Percentiles rank a stretch among this genome's conserved stretches.
phyloP scores from a whole-genome alignment of 495 filamentous ascomycete genomes.

The Aspergillus ostianus region DNA sequence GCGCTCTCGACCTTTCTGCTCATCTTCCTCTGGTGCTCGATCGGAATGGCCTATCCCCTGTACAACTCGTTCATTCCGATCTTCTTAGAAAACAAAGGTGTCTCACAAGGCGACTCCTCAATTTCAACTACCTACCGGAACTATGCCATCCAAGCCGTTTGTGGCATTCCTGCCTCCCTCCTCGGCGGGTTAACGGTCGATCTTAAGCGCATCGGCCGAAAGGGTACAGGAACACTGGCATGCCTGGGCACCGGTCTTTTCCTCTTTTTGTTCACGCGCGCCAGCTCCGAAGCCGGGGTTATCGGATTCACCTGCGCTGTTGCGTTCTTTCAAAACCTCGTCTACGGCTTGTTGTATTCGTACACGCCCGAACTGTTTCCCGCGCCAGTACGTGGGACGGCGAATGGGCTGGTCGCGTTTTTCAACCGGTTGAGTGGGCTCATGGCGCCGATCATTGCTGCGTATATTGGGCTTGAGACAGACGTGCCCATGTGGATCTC shows the following conservation, averaged over 20 bases:
- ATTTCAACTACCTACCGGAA: conserved; percentile 66
- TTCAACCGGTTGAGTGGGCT: too few relatives aligned
- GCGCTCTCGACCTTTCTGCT: conserved; percentile 60
- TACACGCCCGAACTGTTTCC: conserved; percentile 47
- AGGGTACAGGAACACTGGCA: conserved; percentile 66
- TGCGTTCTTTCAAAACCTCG: conserved; percentile 66
- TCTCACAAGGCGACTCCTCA: conserved; percentile 41
- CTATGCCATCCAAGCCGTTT: conserved; percentile 66
- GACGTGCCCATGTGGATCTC: too few relatives aligned
- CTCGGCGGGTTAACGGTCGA: conserved; percentile 65
- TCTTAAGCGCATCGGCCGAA: conserved; percentile 53
- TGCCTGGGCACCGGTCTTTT: conserved; percentile 61
- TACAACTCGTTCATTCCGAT: conserved; percentile 66
- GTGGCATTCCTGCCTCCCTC: conserved; percentile 62
- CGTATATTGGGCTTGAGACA: too few relatives aligned
- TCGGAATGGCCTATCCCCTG: conserved; percentile 66
- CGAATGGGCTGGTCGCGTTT: conserved; percentile 4
- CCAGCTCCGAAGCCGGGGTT: conserved; percentile 57
- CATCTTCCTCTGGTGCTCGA: conserved; percentile 68
- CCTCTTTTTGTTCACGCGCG: conserved; percentile 68
- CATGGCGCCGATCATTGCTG: too few relatives aligned
- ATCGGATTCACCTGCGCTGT: conserved; percentile 65
- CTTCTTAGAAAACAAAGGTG: conserved; percentile 49
- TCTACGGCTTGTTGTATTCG: conserved; percentile 71
- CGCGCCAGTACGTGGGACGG: conserved; percentile 12